These are phyloP conservation scores for Tilletia setariae DNA, from an alignment of 1,284 basidiomycete genomes.

Conservation along the genomic window DNA sequence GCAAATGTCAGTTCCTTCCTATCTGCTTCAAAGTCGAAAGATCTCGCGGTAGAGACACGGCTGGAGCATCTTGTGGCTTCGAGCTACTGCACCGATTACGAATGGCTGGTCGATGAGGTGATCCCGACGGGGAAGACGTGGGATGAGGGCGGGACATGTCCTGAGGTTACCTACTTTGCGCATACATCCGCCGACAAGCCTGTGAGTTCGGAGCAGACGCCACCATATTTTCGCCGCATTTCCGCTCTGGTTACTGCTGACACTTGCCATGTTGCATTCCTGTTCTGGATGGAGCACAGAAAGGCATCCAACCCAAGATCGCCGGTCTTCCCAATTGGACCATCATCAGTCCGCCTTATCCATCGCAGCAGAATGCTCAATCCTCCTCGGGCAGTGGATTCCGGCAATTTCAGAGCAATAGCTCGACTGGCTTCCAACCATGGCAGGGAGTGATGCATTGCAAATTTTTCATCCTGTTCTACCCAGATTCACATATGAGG, in stretches of 20 bases:
- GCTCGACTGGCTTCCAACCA: neutral
- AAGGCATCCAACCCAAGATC: neutral
- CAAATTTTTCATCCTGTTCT: constrained; percentile 46
- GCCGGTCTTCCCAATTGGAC: constrained; percentile 5
- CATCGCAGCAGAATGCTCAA: neutral
- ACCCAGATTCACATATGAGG: constrained; percentile 28
- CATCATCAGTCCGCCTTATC: constrained; percentile 11
- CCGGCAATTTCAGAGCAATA: neutral
- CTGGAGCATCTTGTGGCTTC: constrained; percentile 37
- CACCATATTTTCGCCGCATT: neutral
- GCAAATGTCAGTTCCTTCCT: neutral
- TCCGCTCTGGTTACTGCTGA: neutral
- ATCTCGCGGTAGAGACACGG: neutral
- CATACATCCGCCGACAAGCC: neutral
- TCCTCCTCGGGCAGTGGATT: neutral
- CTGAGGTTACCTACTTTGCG: neutral
- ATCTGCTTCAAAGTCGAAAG: too few relatives aligned
- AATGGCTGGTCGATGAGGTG: constrained; percentile 36
- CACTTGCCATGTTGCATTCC: neutral
- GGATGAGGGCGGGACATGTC: constrained; percentile 7
- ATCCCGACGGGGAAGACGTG: neutral
- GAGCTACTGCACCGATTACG: constrained; percentile 42
- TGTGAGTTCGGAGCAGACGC: neutral
- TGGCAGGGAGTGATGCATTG: constrained; percentile 27
- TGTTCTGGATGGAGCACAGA: neutral